Base-by-base conservation (phyloP, 768 basidiomycete genomes). In the Hericium coralloides region DNA sequence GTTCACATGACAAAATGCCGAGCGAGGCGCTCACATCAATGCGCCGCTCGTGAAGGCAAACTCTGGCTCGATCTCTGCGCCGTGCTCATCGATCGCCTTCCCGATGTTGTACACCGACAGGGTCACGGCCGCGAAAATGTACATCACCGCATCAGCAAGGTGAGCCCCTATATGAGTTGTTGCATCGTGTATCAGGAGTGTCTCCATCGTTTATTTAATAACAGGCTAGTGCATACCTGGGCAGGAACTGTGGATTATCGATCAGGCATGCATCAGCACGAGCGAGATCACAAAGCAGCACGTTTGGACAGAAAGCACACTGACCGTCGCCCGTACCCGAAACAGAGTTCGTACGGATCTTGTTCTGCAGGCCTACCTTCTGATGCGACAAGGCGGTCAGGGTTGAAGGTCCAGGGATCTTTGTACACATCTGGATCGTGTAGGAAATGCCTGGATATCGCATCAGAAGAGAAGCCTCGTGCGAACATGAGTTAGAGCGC, bases 381-480 rank as follows among this genome's bases (percentile, higher is more conserved):
- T 26, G 61, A 41, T 36, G 63, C 60, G 38, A 50, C 12, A 9
- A 50, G 25, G 18, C 49, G 9, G 15, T 50, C 49, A 3, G 49
- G 49, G 6, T 20, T 23, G 20, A 50, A 50, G 5, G 18, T 36
- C 50, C 65, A 57, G n/a, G 74, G 74, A 38, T 73, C 62, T 2
- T 58, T 53, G 60, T 74, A 75, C 6, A 57, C 53, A 22, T 60
- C 57, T 15, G 67, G 68, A 52, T 75, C 70, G 47, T 68, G 72
- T 14, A 70, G 58, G 15, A 70, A 57, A 25, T 61, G 59, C 69
- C 69, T 69, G 6, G 15, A 18, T 53, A 51, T 17, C 5, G 4
- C n/a, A 10, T 22, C 41, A n/a, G 37, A 8, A 38, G 15, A 18
- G 12, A n/a, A 49, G 37, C 23, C 22, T 18, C 18, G 8, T 10